phyloP scores from a whole-genome alignment of 2,329 filamentous ascomycete genomes.

The Epichloe sp. region DNA sequence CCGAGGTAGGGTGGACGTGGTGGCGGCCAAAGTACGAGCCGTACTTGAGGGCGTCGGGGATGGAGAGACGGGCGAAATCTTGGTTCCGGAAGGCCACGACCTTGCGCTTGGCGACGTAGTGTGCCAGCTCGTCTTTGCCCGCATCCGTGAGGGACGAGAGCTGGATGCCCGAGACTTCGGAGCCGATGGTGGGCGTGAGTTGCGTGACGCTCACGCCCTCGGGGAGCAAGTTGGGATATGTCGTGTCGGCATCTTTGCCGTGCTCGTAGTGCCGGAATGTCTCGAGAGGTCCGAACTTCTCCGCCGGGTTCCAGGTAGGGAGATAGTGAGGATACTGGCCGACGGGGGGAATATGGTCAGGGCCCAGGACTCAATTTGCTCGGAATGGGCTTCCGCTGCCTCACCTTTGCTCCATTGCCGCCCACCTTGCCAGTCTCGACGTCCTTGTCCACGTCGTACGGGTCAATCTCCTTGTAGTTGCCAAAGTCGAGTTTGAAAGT shows the following conservation, averaged over 20 bases:
- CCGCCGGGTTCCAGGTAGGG: constrained; percentile 54
- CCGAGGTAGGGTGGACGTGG: constrained; percentile 70
- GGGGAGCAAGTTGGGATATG: constrained; percentile 55
- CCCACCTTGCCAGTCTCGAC: constrained; percentile 17
- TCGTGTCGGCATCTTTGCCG: constrained; percentile 59
- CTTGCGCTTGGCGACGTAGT: constrained; percentile 63
- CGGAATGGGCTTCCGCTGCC: not conserved
- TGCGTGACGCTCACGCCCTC: constrained; percentile 38
- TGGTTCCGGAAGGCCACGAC: constrained; percentile 69
- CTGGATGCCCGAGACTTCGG: constrained; percentile 59
- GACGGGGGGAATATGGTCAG: not conserved
- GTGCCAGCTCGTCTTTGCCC: constrained; percentile 65
- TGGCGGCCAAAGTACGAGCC: constrained; percentile 68
- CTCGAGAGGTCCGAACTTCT: constrained; percentile 51
- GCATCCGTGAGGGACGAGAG: constrained; percentile 52
- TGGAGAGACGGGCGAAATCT: constrained; percentile 57
- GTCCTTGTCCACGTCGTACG: constrained; percentile 13
- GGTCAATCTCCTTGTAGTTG: constrained; percentile 20
- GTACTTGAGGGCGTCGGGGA: constrained; percentile 54
- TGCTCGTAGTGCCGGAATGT: constrained; percentile 63
- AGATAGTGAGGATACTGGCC: constrained; percentile 56
- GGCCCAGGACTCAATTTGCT: not conserved
- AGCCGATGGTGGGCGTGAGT: constrained; percentile 61
- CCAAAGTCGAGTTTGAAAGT: constrained; percentile 15
- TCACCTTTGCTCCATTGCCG: constrained; percentile 16